Evolutionary conservation across 768 basidiomycete genomes (phyloP).

Genomic region (Lactarius trivialis): DNA sequence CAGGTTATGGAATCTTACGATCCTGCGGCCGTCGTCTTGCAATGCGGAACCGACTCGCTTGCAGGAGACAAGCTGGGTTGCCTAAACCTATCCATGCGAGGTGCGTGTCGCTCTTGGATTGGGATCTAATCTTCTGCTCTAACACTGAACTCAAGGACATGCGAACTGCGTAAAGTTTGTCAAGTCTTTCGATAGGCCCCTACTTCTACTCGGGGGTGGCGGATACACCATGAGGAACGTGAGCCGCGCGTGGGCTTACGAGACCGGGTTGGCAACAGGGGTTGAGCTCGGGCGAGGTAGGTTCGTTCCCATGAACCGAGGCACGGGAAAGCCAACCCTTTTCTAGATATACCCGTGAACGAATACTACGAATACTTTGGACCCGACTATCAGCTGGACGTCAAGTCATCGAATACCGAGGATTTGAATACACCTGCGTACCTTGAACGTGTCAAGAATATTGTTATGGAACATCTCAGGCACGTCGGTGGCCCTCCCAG

Average conservation of each 20-base stretch:
- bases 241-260: constrained; percentile 94
- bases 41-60: constrained; percentile 96
- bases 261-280: constrained; percentile 97
- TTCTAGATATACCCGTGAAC: constrained; percentile 90
- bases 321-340: neutral
- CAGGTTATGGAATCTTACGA: constrained; percentile 93
- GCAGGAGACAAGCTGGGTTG: constrained; percentile 95
- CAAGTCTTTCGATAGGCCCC: constrained; percentile 89
- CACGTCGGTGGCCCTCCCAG: constrained; percentile 85
- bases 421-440: constrained; percentile 93
- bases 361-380: constrained; percentile 99
- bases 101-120: constrained; percentile 31
- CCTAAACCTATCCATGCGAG: constrained; percentile 94
- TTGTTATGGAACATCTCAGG: constrained; percentile 86
- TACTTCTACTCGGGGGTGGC: constrained; percentile 93
- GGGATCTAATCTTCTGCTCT: neutral
- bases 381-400: constrained; percentile 93
- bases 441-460: constrained; percentile 85
- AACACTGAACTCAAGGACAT: constrained; percentile 56
- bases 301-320: constrained; percentile 18
- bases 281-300: constrained; percentile 83
- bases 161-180: constrained; percentile 97
- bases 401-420: constrained; percentile 89
- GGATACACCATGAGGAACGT: constrained; percentile 99
- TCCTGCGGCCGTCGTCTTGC: constrained; percentile 91